Conservation (phyloP, 2,329 filamentous ascomycete genomes). For the Hypoxylon sp. region DNA sequence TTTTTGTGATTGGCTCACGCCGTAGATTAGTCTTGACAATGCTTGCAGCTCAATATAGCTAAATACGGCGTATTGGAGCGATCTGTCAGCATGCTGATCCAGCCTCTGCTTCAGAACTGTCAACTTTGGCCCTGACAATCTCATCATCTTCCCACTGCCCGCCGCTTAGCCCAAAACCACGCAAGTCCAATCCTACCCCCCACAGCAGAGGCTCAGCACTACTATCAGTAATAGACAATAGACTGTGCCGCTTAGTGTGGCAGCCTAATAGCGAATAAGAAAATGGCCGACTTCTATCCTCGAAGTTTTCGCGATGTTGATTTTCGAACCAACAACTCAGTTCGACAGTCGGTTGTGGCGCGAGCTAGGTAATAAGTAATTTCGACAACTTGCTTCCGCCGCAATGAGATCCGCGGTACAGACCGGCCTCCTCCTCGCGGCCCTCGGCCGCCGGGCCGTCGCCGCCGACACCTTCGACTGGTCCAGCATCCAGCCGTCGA, state of each 20-base stretch:
- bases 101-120: too few species aligned
- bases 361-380: not conserved
- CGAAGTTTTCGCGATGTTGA: not conserved
- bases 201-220: not conserved
- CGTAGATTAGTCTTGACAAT: not conserved
- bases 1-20: conserved; percentile 19
- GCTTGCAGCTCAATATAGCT: not conserved
- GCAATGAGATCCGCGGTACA: conserved; percentile 17
- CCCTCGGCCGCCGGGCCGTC: conserved; percentile 12
- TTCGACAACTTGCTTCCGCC: not conserved
- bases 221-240: not conserved
- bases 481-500: conserved; percentile 51
- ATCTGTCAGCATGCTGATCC: not conserved
- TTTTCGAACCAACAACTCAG: not conserved
- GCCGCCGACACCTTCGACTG: conserved; percentile 51
- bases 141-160: not conserved
- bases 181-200: not conserved
- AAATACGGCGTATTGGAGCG: not conserved
- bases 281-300: not conserved
- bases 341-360: not conserved
- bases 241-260: too few species aligned
- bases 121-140: not conserved
- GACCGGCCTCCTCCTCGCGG: conserved; percentile 20
- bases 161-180: not conserved
- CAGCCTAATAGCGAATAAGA: not conserved